Evolutionary conservation across 2,329 filamentous ascomycete genomes (phyloP).

Genomic region (Diaporthe caulivora): DNA sequence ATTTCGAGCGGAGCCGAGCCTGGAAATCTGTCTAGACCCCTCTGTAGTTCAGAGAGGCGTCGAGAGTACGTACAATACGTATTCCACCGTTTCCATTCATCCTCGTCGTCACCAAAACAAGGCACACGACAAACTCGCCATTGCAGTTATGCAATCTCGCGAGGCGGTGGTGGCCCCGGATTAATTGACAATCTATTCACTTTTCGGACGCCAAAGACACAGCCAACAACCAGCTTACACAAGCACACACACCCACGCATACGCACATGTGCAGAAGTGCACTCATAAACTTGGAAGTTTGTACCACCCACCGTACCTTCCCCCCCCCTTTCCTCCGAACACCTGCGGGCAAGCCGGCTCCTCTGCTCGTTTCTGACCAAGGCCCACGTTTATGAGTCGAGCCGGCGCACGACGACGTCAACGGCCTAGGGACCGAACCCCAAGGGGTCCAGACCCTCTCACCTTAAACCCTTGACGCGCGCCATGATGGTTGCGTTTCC

Average conservation of each 20-base stretch:
- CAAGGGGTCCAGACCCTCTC: not conserved
- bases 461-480: not conserved
- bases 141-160: slow-evolving; percentile 17
- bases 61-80: not conserved
- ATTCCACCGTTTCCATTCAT: not conserved
- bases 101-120: not conserved
- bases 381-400: slow-evolving; percentile 13
- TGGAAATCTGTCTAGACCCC: not conserved
- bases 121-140: slow-evolving; percentile 16
- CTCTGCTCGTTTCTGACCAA: not conserved
- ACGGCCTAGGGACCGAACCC: slow-evolving; percentile 1
- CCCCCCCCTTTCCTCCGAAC: not conserved
- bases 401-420: slow-evolving; percentile 18
- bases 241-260: not conserved
- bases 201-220: not conserved
- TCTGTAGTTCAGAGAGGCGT: not conserved
- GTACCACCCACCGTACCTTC: not conserved
- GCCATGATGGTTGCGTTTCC: not conserved
- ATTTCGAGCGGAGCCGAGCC: not conserved
- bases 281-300: slow-evolving; percentile 12
- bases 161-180: not conserved
- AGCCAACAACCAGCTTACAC: not conserved
- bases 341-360: not conserved
- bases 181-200: not conserved
- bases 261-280: not conserved